These are phyloP conservation scores for Nicotiana otophora DNA, from an alignment of 257 asterid genomes.

Conservation along the genomic window DNA sequence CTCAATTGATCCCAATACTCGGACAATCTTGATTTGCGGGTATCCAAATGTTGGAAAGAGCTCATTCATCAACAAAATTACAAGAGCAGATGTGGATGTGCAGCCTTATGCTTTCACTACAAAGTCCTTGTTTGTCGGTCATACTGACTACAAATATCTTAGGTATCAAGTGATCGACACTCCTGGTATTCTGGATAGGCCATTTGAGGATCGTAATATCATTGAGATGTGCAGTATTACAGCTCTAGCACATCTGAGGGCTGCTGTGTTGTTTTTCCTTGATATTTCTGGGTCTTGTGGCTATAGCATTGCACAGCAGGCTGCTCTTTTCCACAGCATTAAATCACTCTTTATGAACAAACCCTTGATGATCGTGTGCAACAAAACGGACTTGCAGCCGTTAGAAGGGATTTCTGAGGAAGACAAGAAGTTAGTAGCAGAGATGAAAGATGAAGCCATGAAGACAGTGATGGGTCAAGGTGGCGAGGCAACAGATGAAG, in stretches of 20 bases:
- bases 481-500: slow-evolving; percentile 65
- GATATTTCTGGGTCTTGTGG: slow-evolving; percentile 98
- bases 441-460: slow-evolving; percentile 93
- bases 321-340: slow-evolving; percentile 92
- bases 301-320: slow-evolving; percentile 85
- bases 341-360: slow-evolving; percentile 90
- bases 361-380: slow-evolving; percentile 80
- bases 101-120: slow-evolving; percentile 98
- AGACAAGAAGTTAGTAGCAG: slow-evolving; percentile 71
- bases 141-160: slow-evolving; percentile 83
- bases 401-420: slow-evolving; percentile 72
- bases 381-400: slow-evolving; percentile 90
- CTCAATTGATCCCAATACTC: slow-evolving; percentile 88
- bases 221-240: slow-evolving; percentile 99
- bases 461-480: slow-evolving; percentile 86
- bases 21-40: slow-evolving; percentile 97
- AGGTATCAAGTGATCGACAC: slow-evolving; percentile 97
- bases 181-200: slow-evolving; percentile 92
- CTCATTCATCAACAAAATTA: slow-evolving; percentile 86
- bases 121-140: slow-evolving; percentile 90
- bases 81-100: slow-evolving; percentile 94
- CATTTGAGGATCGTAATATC: slow-evolving; percentile 95
- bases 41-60: slow-evolving; percentile 99
- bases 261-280: slow-evolving; percentile 88
- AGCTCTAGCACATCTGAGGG: slow-evolving; percentile 92